These are phyloP conservation scores for Phanerochaete sordida DNA, from an alignment of 768 basidiomycete species.

Conservation along the genomic window DNA sequence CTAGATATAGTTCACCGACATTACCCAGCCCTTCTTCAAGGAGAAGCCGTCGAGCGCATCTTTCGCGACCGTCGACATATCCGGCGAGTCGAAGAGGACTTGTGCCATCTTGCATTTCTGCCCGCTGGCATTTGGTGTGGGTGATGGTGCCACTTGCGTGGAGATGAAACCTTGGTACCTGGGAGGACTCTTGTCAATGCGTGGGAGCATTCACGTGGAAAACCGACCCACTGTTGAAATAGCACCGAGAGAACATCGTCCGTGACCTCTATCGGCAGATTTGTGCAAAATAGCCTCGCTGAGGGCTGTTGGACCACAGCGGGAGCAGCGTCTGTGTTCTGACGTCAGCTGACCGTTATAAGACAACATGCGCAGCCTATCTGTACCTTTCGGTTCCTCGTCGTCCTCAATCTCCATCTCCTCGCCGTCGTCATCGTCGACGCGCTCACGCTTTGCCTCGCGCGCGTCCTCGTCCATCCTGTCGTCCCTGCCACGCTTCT, in stretches of 20 bases:
- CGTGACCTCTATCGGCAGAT: slow-evolving; percentile 88
- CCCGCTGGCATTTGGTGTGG: slow-evolving; percentile 61
- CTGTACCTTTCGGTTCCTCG: slow-evolving; percentile 42
- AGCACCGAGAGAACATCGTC: slow-evolving; percentile 82
- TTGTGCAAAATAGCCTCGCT: slow-evolving; percentile 69
- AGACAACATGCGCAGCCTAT: not conserved
- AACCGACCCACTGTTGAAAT: slow-evolving; percentile 82
- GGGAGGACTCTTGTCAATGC: slow-evolving; percentile 1
- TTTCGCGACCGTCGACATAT: slow-evolving; percentile 74
- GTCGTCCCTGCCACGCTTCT: slow-evolving; percentile 69
- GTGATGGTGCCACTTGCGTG: slow-evolving; percentile 66
- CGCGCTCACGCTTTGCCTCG: slow-evolving; percentile 66
- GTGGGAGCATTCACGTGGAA: not conserved
- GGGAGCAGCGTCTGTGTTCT: slow-evolving; percentile 34
- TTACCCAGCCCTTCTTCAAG: slow-evolving; percentile 82
- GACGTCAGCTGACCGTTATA: slow-evolving; percentile 1
- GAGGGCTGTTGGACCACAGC: slow-evolving; percentile 52
- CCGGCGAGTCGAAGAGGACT: slow-evolving; percentile 71
- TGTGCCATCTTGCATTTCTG: slow-evolving; percentile 77
- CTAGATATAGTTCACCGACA: slow-evolving; percentile 72
- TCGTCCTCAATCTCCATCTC: slow-evolving; percentile 97
- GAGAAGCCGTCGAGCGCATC: slow-evolving; percentile 82
- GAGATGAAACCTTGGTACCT: slow-evolving; percentile 85
- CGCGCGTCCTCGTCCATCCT: slow-evolving; percentile 50
- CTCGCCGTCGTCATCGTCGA: slow-evolving; percentile 65